phyloP scores from a whole-genome alignment of 805 yeast genomes.

The Metschnikowia vanudenii region DNA sequence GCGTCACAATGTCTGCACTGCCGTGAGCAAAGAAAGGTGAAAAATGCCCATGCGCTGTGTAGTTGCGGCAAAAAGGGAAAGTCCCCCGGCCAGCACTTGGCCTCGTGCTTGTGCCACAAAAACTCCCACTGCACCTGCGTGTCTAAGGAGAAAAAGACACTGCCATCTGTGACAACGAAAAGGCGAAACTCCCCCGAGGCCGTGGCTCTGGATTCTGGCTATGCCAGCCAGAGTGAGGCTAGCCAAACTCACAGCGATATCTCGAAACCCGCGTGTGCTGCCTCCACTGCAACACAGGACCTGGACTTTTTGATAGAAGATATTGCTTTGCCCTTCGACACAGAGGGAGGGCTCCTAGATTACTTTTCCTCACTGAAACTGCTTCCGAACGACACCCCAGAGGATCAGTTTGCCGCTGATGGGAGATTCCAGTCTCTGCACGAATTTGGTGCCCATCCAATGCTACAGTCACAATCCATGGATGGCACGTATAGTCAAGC shows the following conservation, averaged over 20 bases:
- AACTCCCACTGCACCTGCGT: constrained; percentile 43
- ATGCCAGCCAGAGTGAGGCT: constrained; percentile 7
- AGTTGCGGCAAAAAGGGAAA: constrained; percentile 60
- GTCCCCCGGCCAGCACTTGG: constrained; percentile 36
- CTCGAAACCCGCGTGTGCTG: not conserved
- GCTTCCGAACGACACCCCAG: not conserved
- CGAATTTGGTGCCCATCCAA: not conserved
- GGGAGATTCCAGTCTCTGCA: not conserved
- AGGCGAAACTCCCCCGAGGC: constrained; percentile 11
- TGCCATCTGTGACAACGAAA: constrained; percentile 8
- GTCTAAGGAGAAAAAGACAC: constrained; percentile 21
- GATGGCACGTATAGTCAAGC: not conserved
- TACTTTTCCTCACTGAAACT: constrained; percentile 25
- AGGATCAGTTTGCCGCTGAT: not conserved
- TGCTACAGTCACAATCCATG: not conserved
- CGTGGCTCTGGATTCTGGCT: constrained; percentile 7
- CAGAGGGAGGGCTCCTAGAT: constrained; percentile 41
- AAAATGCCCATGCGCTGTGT: constrained; percentile 68
- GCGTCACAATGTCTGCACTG: constrained; percentile 89
- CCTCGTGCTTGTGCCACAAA: constrained; percentile 40
- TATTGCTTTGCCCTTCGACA: constrained; percentile 30
- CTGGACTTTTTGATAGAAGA: constrained; percentile 30
- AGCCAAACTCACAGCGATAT: constrained; percentile 1
- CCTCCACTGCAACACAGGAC: not conserved
- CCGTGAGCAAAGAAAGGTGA: constrained; percentile 66